These are phyloP conservation scores for Mortierella antarctica DNA, from an alignment of 192 early-diverging fungal species.

Conservation along the genomic window DNA sequence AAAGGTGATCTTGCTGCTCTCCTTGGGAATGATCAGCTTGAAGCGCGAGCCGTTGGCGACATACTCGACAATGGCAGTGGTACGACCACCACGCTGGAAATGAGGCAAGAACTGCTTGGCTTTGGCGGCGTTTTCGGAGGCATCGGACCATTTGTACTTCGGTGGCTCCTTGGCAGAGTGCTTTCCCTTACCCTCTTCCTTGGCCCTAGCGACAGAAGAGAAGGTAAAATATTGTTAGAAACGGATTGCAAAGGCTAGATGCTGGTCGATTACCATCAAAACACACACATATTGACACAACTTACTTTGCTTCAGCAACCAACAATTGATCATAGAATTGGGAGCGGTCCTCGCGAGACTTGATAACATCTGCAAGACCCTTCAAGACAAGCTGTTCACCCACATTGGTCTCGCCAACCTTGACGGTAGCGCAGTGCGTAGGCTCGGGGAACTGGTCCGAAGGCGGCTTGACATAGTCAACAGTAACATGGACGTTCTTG, in stretches of 20 bases:
- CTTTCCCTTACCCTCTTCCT: slow-evolving; percentile 77
- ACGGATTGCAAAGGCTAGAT: not conserved
- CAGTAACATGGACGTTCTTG: slow-evolving; percentile 72
- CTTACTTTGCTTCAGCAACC: slow-evolving; percentile 77
- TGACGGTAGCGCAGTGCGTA: slow-evolving; percentile 90
- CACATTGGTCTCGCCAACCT: slow-evolving; percentile 67
- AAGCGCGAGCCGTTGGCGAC: slow-evolving; percentile 87
- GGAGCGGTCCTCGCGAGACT: slow-evolving; percentile 89
- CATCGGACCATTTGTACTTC: slow-evolving; percentile 80
- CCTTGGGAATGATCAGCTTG: slow-evolving; percentile 85
- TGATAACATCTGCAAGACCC: slow-evolving; percentile 85
- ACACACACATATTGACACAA: not conserved
- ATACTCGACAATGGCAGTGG: slow-evolving; percentile 89
- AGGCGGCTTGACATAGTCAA: slow-evolving; percentile 94
- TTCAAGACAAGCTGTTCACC: slow-evolving; percentile 68
- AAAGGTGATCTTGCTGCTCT: slow-evolving; percentile 85
- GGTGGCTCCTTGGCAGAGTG: slow-evolving; percentile 89
- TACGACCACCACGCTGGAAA: slow-evolving; percentile 82
- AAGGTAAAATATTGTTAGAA: not conserved
- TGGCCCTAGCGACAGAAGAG: slow-evolving; percentile 56
- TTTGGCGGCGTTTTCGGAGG: slow-evolving; percentile 81
- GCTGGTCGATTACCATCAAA: not conserved
- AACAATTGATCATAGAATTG: slow-evolving; percentile 87
- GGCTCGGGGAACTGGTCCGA: slow-evolving; percentile 82
- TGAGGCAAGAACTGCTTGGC: slow-evolving; percentile 88